Base-by-base conservation (phyloP, 1,284 basidiomycete genomes). In the Microstroma glucosiphilum region DNA sequence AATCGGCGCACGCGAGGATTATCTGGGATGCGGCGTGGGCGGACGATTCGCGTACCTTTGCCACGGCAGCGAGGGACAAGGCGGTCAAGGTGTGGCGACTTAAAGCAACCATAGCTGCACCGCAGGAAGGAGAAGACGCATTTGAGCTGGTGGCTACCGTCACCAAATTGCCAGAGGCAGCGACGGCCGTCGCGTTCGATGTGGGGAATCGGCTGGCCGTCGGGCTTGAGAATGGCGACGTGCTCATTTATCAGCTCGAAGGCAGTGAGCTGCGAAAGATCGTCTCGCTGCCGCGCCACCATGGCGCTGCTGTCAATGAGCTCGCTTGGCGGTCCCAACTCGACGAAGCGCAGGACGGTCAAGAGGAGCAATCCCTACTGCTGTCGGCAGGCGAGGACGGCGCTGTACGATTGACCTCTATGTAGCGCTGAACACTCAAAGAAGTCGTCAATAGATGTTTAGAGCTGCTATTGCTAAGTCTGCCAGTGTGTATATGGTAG, bases 11-110 rank as follows among this genome's bases (percentile, higher is more conserved):
- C 58, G 85, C 86, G 0, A 85, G 96, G 40, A 96, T 99, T 75
- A 89, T 98, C 46, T 94, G 96, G 90, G 96, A 98, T 78, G 90
- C 88, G 72, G 85, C 87, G 23, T 98, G 92, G 91, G 83, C 87
- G 0, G 73, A 78, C 1, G 86, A 89, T 69, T 86, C 86, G 4
- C 84, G 86, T 63, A 72, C 87, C 6, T 99, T 98, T 77, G 92
- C 87, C 1, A 98, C 96, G 0, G 93, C 91, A 0, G 93, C 92
- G 6, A 85, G 96, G 54, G 94, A 98, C 80, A 97, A 94, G 82
- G 91, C 88, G n/a, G 92, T 91, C 59, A 75, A 68, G 60, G 59
- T 75, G 13, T 73, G 69, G 62, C 60, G 61, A 40, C 53, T 73
- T 7, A 19, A 59, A 9, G 26, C 60, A n/a, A 9, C 48, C 15